Conservation (phyloP, 2,329 filamentous ascomycete species). For the Pseudogymnoascus sp. region DNA sequence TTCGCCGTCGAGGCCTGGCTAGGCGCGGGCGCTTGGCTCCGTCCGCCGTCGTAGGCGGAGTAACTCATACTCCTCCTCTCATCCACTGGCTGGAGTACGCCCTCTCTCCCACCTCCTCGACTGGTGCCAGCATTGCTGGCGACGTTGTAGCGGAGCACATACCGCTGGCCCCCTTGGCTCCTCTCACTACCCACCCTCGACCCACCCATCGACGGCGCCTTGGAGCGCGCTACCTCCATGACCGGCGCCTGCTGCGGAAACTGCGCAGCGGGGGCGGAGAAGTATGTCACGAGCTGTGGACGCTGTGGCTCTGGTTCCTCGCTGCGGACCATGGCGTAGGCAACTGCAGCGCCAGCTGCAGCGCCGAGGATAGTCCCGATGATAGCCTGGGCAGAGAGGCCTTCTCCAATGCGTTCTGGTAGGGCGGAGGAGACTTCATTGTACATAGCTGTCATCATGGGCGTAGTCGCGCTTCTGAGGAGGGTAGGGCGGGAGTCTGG, state of each 20-base stretch:
- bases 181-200: neutral
- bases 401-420: neutral
- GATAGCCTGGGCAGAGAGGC: conserved; percentile 50
- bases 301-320: conserved; percentile 32
- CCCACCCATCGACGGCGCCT: neutral
- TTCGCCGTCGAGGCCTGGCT: neutral
- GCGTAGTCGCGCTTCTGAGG: neutral
- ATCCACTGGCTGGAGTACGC: neutral
- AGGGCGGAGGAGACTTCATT: neutral
- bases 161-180: neutral
- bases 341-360: conserved; percentile 67
- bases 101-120: neutral
- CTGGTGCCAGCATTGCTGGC: neutral
- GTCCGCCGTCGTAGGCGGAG: neutral
- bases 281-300: conserved; percentile 3
- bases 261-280: neutral
- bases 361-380: conserved; percentile 73
- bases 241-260: neutral
- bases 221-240: conserved; percentile 3
- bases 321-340: conserved; percentile 64
- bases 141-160: neutral
- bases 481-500: neutral
- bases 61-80: conserved; percentile 6
- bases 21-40: neutral
- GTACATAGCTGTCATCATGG: neutral